Percentiles rank a stretch among this genome's conserved stretches.
These are phyloP conservation scores for Kluyveromyces starmeri DNA, from an alignment of 805 yeast genomes.

Conservation along the genomic window DNA sequence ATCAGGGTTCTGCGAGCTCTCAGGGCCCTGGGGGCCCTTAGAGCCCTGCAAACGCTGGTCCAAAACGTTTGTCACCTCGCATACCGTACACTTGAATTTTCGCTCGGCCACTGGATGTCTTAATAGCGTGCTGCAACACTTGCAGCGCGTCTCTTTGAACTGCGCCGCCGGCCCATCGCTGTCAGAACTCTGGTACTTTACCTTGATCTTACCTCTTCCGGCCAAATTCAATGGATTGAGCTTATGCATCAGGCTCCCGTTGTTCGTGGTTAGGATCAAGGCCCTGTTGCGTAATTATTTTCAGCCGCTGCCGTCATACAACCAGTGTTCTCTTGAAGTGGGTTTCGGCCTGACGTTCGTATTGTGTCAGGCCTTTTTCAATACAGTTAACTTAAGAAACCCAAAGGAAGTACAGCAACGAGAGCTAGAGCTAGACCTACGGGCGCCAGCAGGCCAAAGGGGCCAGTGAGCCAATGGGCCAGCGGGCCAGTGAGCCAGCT, in stretches of 20 bases:
- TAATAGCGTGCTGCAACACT: constrained; percentile 40
- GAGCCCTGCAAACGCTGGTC: neutral
- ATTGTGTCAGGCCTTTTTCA: too few relatives aligned
- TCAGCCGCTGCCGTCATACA: too few relatives aligned
- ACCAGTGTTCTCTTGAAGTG: too few relatives aligned
- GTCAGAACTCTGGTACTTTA: constrained; percentile 1
- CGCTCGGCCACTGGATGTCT: constrained; percentile 30
- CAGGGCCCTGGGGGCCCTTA: neutral
- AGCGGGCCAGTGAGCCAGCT: too few relatives aligned
- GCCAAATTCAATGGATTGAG: neutral
- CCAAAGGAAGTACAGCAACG: too few relatives aligned
- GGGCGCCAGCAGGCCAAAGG: too few relatives aligned
- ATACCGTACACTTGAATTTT: constrained; percentile 52
- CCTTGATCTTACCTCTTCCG: neutral
- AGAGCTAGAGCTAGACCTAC: too few relatives aligned
- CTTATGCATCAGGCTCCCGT: neutral
- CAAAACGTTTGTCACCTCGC: constrained; percentile 41
- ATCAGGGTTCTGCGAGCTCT: neutral
- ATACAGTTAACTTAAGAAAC: too few relatives aligned
- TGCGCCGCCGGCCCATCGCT: neutral
- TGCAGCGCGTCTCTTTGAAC: constrained; percentile 23
- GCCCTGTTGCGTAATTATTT: too few relatives aligned
- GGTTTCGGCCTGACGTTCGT: too few relatives aligned
- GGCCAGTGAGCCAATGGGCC: too few relatives aligned
- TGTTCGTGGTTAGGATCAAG: too few relatives aligned